Evolutionary conservation across 2,329 filamentous ascomycete genomes (phyloP).

Genomic region (Scorias spongiosa): DNA sequence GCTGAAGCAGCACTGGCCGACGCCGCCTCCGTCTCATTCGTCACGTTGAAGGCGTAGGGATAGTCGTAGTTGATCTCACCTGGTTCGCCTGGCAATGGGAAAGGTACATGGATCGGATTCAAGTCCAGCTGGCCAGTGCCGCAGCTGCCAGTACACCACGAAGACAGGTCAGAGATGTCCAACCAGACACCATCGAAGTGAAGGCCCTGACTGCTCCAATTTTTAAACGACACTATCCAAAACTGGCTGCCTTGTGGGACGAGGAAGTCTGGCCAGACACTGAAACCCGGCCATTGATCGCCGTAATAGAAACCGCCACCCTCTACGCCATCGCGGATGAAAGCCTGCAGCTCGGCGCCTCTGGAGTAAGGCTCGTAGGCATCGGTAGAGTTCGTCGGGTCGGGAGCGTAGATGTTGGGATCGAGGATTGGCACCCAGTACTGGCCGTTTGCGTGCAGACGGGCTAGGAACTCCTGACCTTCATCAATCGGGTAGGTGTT

Average conservation of each 20-base stretch:
- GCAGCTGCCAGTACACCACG: conserved; percentile 9
- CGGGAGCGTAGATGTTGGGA: conserved; percentile 54
- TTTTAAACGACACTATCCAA: conserved; percentile 12
- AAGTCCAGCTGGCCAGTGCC: conserved; percentile 5
- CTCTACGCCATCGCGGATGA: conserved; percentile 37
- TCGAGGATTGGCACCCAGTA: conserved; percentile 49
- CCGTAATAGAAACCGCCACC: conserved; percentile 33
- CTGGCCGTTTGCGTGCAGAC: conserved; percentile 38
- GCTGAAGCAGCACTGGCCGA: conserved; percentile 6
- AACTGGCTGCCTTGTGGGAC: conserved; percentile 11
- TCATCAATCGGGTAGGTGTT: conserved; percentile 35
- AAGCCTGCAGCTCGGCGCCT: conserved; percentile 35
- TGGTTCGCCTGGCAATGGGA: conserved; percentile 12
- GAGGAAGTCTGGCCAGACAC: conserved; percentile 3
- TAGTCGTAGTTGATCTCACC: conserved; percentile 12
- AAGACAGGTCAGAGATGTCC: conserved; percentile 9
- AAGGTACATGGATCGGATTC: conserved; percentile 12
- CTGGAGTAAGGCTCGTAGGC: conserved; percentile 39
- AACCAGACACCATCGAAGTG: conserved; percentile 12
- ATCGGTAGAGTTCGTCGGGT: conserved; percentile 53
- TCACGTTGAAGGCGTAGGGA: conserved; percentile 11
- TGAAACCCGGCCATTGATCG: conserved; percentile 26
- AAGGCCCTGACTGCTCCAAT: conserved; percentile 18
- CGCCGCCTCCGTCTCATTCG: conserved; percentile 12
- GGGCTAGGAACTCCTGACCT: conserved; percentile 36